phyloP scores from a whole-genome alignment of 805 yeast species.

The Nakazawaea wyomingensis region DNA sequence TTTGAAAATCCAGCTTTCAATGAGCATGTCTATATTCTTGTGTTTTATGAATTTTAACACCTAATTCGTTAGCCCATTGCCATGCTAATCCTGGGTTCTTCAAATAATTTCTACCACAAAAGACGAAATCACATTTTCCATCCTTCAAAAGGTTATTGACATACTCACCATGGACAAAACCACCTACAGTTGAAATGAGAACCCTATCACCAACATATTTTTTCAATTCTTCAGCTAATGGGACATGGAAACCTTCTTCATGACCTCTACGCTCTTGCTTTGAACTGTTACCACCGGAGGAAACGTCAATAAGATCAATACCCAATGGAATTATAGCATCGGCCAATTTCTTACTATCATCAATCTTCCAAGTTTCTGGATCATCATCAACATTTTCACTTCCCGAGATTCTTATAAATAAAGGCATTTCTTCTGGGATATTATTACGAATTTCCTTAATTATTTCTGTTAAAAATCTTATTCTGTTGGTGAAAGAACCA shows the following conservation, averaged over 20 bases:
- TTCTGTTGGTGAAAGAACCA: slow-evolving; percentile 56
- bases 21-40: slow-evolving; percentile 19
- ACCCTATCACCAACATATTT: slow-evolving; percentile 37
- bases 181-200: slow-evolving; percentile 44
- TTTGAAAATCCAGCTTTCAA: neutral
- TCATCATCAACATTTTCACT: slow-evolving; percentile 32
- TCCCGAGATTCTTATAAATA: slow-evolving; percentile 44
- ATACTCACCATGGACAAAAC: slow-evolving; percentile 27
- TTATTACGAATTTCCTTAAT: slow-evolving; percentile 36
- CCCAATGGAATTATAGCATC: slow-evolving; percentile 36
- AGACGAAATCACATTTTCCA: slow-evolving; percentile 41
- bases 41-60: slow-evolving; percentile 34
- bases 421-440: slow-evolving; percentile 37
- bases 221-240: slow-evolving; percentile 37
- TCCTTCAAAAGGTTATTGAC: slow-evolving; percentile 37
- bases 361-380: slow-evolving; percentile 37
- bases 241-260: slow-evolving; percentile 31
- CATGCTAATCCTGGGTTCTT: slow-evolving; percentile 46
- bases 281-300: slow-evolving; percentile 45
- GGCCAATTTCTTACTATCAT: slow-evolving; percentile 38
- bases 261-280: slow-evolving; percentile 24
- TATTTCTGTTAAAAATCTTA: slow-evolving; percentile 42
- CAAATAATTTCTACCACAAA: slow-evolving; percentile 42
- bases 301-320: slow-evolving; percentile 48
- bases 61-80: slow-evolving; percentile 46